A percentile compares a stretch with the other conserved stretches of the same genome.
Evolutionary conservation across 2,329 filamentous ascomycete species (phyloP).

Genomic region (Hypoxylon sp.): DNA sequence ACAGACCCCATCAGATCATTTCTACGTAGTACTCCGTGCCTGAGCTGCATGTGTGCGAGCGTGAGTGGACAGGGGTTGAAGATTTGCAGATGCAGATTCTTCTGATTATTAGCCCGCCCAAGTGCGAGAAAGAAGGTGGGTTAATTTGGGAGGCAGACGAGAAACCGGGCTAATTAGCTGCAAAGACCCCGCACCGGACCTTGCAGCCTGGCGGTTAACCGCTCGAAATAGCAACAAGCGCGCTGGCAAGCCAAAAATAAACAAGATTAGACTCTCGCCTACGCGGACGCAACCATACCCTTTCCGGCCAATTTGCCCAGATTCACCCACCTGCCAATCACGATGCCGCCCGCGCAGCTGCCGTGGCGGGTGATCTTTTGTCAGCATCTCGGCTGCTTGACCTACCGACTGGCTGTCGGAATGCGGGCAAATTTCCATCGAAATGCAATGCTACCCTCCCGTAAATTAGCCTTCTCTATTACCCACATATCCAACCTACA

Average conservation of each 20-base stretch:
- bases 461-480: conserved; percentile 35
- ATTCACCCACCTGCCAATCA: conserved; percentile 30
- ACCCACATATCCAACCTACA: conserved; percentile 3
- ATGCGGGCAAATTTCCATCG: conserved; percentile 37
- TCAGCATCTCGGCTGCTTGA: conserved; percentile 7
- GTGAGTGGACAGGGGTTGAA: conserved; percentile 17
- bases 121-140: conserved; percentile 31
- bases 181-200: conserved; percentile 12
- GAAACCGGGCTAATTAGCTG: conserved; percentile 28
- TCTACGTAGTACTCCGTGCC: conserved; percentile 24
- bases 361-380: conserved; percentile 9
- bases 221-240: conserved; percentile 51
- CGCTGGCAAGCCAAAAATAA: conserved; percentile 37
- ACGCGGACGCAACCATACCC: conserved; percentile 29
- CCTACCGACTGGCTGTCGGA: conserved; percentile 26
- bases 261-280: conserved; percentile 26
- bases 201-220: conserved; percentile 39
- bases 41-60: background rate
- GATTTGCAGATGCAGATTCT: background rate
- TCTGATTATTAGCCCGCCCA: conserved; percentile 30
- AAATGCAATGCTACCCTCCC: conserved; percentile 37
- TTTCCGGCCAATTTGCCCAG: conserved; percentile 41
- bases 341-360: background rate
- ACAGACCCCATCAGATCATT: conserved; percentile 40
- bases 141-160: conserved; percentile 42